Percentiles rank a stretch among this genome's conserved stretches.
Conservation (phyloP, 2,329 filamentous ascomycete species). For the Penicillium crustosum region DNA sequence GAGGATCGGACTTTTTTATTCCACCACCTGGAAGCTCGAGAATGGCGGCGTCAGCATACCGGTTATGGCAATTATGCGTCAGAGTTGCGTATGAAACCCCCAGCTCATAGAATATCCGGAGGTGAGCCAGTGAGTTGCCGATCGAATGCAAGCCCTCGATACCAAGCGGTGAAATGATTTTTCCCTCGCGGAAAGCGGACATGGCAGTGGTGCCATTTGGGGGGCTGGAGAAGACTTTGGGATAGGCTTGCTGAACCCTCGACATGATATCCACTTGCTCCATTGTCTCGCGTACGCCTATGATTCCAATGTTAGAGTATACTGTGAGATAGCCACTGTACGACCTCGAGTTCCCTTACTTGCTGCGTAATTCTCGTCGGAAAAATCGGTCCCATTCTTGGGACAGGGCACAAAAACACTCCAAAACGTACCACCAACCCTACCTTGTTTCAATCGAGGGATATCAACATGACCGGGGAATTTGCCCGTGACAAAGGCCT, state of each 20-base stretch:
- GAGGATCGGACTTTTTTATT: conserved; percentile 39
- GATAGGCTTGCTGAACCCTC: conserved; percentile 36
- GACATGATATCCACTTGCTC: conserved; percentile 41
- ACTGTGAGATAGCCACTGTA: conserved; percentile 24
- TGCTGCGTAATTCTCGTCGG: conserved; percentile 66
- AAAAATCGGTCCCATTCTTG: conserved; percentile 68
- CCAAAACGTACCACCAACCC: conserved; percentile 82
- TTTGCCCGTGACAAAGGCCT: conserved; percentile 69
- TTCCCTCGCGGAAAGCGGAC: conserved; percentile 58
- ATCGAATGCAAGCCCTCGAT: conserved; percentile 93
- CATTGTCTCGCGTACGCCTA: conserved; percentile 35
- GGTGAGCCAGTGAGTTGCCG: conserved; percentile 67
- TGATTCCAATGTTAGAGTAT: not conserved
- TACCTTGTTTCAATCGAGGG: conserved; percentile 67
- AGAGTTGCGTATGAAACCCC: conserved; percentile 86
- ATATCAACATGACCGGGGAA: conserved; percentile 74
- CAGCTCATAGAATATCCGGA: conserved; percentile 72
- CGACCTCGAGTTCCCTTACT: conserved; percentile 47
- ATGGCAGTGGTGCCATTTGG: conserved; percentile 62
- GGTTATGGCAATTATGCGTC: conserved; percentile 92
- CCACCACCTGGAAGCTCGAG: conserved; percentile 35
- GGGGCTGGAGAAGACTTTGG: conserved; percentile 54
- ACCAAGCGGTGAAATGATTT: conserved; percentile 74
- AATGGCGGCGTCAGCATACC: conserved; percentile 80
- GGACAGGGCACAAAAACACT: conserved; percentile 81